Evolutionary conservation across 31 red algal species (phyloP), one percentile per base, ranked within the genome.

Genomic region (Odonthalia washingtoniensis): DNA sequence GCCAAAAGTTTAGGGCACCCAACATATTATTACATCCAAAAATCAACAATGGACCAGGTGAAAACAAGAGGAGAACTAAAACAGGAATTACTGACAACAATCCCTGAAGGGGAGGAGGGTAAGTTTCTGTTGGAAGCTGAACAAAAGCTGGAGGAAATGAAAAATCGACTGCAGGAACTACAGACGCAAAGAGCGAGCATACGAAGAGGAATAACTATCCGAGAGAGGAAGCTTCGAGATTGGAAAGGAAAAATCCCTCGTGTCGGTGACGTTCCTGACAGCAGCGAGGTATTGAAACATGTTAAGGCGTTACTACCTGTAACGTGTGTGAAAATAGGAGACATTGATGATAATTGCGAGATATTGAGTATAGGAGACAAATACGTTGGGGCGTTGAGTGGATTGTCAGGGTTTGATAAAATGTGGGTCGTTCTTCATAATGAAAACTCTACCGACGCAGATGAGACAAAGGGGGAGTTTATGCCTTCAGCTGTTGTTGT

Each of bases 191-290:
- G 85, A 16, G 72, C 74, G 21, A 30, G 40, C 3, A 68, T 88
- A 6, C 75, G 62, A 49, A 52, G 85, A n/a, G 53, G 65, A 42
- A 88, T 88, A 16, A 62, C 85, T 3, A 73, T 88, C 24, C 46
- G 74, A 40, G 24, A 78, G 61, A 30, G 85, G 3, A 88, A 88
- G 37, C 49, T 88, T 46, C 57, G 65, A 52, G 85, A 88, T 40
- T 88, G 85, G 85, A 88, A 88, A 40, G 74, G 74, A 3, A 88
- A 88, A 52, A 42, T 88, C 65, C 85, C 85, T 31, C 85, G 85
- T 41, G 43, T 62, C 5, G 6, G 33, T 35, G 27, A 78, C 17
- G 61, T 34, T 3, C 1, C 31, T 34, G 32, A 34, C 38, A 74
- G 40, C 31, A 38, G 40, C 21, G 46, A 35, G 40, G 74, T 34